Conservation (phyloP, 352 stramenopile genomes). For the Pythium catenulatum region DNA sequence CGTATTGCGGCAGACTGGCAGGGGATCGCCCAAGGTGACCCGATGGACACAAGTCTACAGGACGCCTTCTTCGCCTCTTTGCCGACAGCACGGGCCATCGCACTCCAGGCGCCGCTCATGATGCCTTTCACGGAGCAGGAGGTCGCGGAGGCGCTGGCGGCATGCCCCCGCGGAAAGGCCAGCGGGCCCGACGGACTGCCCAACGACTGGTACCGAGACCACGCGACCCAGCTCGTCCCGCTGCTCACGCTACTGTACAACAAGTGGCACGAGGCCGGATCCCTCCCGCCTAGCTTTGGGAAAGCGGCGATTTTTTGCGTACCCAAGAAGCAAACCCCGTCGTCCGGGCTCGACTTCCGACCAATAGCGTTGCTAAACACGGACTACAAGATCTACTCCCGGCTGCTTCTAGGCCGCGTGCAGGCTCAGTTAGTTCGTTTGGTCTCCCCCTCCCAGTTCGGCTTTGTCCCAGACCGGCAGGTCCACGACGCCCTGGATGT, state of each 20-base stretch:
- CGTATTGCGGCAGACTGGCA: too few species aligned
- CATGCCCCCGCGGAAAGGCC: constrained; percentile 18
- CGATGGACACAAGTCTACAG: too few species aligned
- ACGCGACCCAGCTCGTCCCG: not conserved
- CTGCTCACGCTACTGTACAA: not conserved
- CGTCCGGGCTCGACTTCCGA: constrained; percentile 1
- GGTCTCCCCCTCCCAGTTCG: constrained; percentile 22
- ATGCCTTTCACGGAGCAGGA: not conserved
- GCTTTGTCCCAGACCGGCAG: constrained; percentile 21
- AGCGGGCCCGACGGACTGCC: constrained; percentile 28
- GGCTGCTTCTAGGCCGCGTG: constrained; percentile 7
- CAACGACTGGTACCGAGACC: constrained; percentile 45
- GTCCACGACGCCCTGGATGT: constrained; percentile 39
- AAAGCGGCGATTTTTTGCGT: constrained; percentile 1
- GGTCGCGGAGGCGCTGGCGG: not conserved
- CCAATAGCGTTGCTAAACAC: constrained; percentile 30
- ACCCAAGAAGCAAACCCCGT: not conserved
- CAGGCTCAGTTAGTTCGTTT: not conserved
- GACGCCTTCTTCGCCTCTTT: not conserved
- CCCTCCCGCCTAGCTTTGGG: constrained; percentile 2
- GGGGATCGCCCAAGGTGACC: too few species aligned
- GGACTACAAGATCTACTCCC: constrained; percentile 39
- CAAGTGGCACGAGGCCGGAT: not conserved
- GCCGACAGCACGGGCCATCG: not conserved
- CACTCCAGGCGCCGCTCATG: not conserved